Percentiles rank a stretch among this genome's conserved stretches.
These are phyloP conservation scores for Triticum aestivum DNA, from an alignment of 176 grass and related monocot genomes.

Conservation along the genomic window DNA sequence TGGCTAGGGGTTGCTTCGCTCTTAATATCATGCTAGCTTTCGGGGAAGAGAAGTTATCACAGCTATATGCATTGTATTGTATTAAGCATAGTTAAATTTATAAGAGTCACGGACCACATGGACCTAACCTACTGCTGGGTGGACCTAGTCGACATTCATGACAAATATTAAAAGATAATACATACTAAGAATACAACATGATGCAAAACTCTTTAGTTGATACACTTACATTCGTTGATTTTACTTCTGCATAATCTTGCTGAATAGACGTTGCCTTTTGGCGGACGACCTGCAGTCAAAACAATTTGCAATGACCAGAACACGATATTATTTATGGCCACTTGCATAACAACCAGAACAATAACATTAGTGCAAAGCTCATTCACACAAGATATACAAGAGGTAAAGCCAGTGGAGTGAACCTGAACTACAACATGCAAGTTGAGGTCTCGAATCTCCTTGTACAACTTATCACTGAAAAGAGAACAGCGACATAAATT, in stretches of 20 bases:
- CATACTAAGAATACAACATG: background rate
- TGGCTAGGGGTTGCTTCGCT: background rate
- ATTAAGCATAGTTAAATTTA: background rate
- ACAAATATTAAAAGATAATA: background rate
- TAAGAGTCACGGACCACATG: background rate
- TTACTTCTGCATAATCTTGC: conserved; percentile 94
- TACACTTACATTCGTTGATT: conserved; percentile 72
- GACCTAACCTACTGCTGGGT: background rate
- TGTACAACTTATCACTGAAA: conserved; percentile 95
- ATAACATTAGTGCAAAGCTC: background rate
- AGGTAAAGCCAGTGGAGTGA: background rate
- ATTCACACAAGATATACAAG: conserved; percentile 4
- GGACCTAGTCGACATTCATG: background rate
- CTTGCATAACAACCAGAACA: background rate
- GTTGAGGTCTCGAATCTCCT: conserved; percentile 94
- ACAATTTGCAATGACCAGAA: conserved; percentile 21
- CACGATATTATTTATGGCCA: background rate
- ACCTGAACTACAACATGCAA: conserved; percentile 99
- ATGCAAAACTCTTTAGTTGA: conserved; percentile 8
- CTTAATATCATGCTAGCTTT: background rate
- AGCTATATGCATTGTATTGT: background rate
- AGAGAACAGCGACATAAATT: conserved; percentile 23
- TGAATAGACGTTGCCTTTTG: conserved; percentile 98
- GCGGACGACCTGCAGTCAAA: conserved; percentile 74
- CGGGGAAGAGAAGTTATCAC: background rate